Conservation (phyloP, 169 alveolate species). For the Cytauxzoon felis region DNA sequence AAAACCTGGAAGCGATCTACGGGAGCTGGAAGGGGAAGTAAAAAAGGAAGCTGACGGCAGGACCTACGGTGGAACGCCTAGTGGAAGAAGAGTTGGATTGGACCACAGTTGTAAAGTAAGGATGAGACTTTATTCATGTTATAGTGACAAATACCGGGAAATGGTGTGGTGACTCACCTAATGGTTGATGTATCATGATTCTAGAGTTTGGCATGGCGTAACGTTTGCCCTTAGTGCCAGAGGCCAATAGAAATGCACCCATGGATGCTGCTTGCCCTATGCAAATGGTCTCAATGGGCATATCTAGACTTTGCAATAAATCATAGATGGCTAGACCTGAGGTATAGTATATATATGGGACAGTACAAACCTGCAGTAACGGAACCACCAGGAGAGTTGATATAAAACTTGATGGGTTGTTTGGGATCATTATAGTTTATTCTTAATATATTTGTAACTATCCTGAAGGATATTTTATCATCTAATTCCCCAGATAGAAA, state of each 20-base stretch:
- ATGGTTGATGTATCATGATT: conserved; percentile 85
- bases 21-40: too few species aligned
- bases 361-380: conserved; percentile 71
- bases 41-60: too few species aligned
- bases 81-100: too few species aligned
- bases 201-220: conserved; percentile 80
- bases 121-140: background rate
- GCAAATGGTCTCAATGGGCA: conserved; percentile 77
- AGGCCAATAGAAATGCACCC: conserved; percentile 83
- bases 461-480: conserved; percentile 72
- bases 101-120: too few species aligned
- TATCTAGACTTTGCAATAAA: conserved; percentile 71
- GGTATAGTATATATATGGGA: background rate
- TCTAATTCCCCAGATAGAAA: conserved; percentile 70
- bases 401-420: conserved; percentile 72
- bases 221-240: conserved; percentile 83
- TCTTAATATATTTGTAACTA: conserved; percentile 72
- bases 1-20: too few species aligned
- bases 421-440: conserved; percentile 71
- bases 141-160: conserved; percentile 5
- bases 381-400: conserved; percentile 85
- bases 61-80: too few species aligned
- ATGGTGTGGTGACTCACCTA: conserved; percentile 54
- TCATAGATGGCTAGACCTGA: conserved; percentile 81
- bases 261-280: conserved; percentile 83